Evolutionary conservation across 495 filamentous ascomycete genomes (phyloP), one percentile per base, ranked within the genome.

Genomic region (Alectoria sarmentosa): DNA sequence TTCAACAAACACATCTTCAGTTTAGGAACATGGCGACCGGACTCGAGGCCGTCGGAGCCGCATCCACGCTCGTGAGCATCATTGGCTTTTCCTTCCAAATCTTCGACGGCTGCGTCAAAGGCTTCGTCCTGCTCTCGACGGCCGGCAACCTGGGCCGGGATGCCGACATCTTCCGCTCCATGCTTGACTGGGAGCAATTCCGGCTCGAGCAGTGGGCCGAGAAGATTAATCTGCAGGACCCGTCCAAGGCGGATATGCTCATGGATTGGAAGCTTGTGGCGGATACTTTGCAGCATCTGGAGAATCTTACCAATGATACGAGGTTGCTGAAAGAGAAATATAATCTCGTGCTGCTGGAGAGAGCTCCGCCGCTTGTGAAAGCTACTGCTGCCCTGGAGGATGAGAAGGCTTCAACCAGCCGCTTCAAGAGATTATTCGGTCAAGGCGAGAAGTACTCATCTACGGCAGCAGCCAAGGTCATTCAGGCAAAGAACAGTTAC

Each of bases 171-270:
- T 58, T 74, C n/a, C 56, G 60, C 13, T 67, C 69, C 6, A 63
- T 61, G 42, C 64, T 74, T 21, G 69, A 73, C 44, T 73, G 72
- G 62, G 69, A 74, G 66, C 70, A 70, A 46, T 73, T 66, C 48
- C 61, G 72, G 17, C 66, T 73, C 9, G 57, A 67, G 39, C 61
- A 67, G 23, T 74, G 72, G 72, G 72, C 65, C 10, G 67, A 71
- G 19, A 49, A 61, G 14, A 68, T 63, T 26, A 66, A 65, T 41
- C 28, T 74, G 15, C 69, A 63, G 37, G 66, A 60, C 57, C 64
- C 67, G 19, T 63, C 68, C 56, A 56, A 60, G 23, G 66, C 66
- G 13, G 64, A 65, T 26, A 63, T 68, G 19, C 62, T 62, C 37
- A 28, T 73, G 36, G 73, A 74, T 65, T 74, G 72, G 72, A 54